Base-by-base conservation (phyloP, 2,329 filamentous ascomycete genomes). In the Colletotrichum nymphaeae region DNA sequence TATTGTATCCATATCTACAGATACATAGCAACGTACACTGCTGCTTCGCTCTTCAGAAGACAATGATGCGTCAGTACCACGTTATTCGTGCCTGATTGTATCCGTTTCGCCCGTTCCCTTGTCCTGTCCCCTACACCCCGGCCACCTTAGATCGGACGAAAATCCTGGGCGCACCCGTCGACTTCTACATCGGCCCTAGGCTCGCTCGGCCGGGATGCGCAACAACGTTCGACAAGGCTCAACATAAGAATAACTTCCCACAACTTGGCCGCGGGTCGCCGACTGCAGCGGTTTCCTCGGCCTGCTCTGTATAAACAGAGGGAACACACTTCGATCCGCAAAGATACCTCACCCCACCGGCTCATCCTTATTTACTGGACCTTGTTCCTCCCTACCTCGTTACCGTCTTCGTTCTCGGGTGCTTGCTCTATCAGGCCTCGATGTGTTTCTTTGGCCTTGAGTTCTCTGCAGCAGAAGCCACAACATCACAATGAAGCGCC, bases 401-500 rank as follows among this genome's bases (percentile, higher is more conserved):
- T 37, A 26, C 70, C 67, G 71, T 70, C 62, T 60, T 73, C 71
- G 71, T 62, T 70, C 35, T 73, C 71, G 67, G 67, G 42, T 70
- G 14, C 14, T 66, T 37, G 24, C 32, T 8, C 35, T 28, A 53
- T 52, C 30, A n/a, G 42, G 14, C 28, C 32, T 52, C 32, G 30
- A 37, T 37, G 24, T 24, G 24, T 22, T 26, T 12, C 4, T 5
- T 56, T 19, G 28, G 22, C 16, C 22, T 53, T 16, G n/a, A 56
- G 16, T 49, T 3, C 49, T 49, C 19, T 49, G 19, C 42, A 56
- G n/a, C 49, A 57, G 14, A 62, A 49, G 14, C 42, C 60, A 57
- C 32, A 11, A 57, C n/a, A 30, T 32, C 37, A 69, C 22, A 46
- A 78, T 77, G 75, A 78, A 78, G 63, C 80, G 79, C 2, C 72